phyloP scores from a whole-genome alignment of 2,329 filamentous ascomycete species.

The Cladosporium sp. region DNA sequence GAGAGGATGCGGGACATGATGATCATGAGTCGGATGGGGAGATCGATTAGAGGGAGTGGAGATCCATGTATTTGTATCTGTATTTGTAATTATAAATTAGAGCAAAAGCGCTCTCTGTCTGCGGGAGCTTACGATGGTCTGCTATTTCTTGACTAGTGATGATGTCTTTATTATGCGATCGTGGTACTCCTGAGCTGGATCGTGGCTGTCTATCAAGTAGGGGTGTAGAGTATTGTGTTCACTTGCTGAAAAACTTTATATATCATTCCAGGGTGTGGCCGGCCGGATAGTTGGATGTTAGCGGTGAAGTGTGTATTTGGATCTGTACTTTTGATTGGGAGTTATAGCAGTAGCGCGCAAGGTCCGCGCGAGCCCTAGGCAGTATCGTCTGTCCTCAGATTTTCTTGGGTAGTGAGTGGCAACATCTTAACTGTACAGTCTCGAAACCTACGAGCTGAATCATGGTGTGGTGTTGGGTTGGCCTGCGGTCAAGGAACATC shows the following conservation, averaged over 20 bases:
- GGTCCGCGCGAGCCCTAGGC: neutral
- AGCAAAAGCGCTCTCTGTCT: neutral
- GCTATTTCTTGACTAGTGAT: too few species aligned
- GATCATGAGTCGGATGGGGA: conserved; percentile 4
- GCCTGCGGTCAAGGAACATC: neutral
- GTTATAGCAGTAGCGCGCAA: neutral
- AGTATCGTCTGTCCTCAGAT: neutral
- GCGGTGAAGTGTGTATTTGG: neutral
- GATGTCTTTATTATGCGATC: too few species aligned
- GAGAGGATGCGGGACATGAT: neutral
- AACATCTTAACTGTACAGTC: neutral
- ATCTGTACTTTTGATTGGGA: neutral
- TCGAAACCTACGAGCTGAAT: neutral
- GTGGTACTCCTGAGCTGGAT: too few species aligned
- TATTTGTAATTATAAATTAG: neutral
- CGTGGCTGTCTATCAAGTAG: too few species aligned
- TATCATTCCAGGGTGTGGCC: too few species aligned
- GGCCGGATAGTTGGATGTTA: neutral
- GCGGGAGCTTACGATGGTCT: too few species aligned
- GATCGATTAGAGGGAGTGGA: neutral
- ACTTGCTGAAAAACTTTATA: too few species aligned
- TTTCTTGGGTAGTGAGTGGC: neutral
- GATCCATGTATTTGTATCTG: neutral
- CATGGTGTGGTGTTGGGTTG: neutral
- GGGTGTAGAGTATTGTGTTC: too few species aligned